Evolutionary conservation across 75 land plant species (phyloP).

Genomic region (Adiantum capillusveneris): DNA sequence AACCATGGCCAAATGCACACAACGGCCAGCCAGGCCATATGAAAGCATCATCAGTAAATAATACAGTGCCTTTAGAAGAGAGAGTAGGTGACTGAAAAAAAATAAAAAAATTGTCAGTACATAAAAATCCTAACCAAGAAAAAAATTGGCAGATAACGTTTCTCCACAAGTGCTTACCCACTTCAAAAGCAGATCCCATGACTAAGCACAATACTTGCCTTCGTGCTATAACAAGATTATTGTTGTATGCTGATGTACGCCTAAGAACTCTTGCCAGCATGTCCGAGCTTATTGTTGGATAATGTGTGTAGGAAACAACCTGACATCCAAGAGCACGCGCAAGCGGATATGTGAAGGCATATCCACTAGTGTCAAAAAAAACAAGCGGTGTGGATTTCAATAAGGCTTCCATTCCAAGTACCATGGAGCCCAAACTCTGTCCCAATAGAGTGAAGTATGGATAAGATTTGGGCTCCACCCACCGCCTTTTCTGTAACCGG

Average conservation of each 20-base stretch:
- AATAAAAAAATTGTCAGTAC: neutral
- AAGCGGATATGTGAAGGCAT: constrained; percentile 95
- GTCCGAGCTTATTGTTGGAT: constrained; percentile 94
- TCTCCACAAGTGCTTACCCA: too few species aligned
- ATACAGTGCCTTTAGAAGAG: constrained; percentile 64
- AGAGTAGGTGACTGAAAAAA: constrained; percentile 59
- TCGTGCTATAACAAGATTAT: constrained; percentile 53
- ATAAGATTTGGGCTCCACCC: constrained; percentile 86
- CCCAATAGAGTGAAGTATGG: constrained; percentile 91
- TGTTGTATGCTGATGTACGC: constrained; percentile 72
- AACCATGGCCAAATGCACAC: constrained; percentile 79
- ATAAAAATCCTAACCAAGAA: too few species aligned
- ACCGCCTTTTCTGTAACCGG: constrained; percentile 64
- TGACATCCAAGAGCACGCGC: constrained; percentile 90
- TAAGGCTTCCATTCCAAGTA: constrained; percentile 90
- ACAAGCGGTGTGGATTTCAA: constrained; percentile 62
- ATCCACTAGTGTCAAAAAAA: constrained; percentile 89
- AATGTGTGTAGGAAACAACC: constrained; percentile 93
- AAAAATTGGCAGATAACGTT: too few species aligned
- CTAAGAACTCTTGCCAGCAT: constrained; percentile 80
- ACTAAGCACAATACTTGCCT: constrained; percentile 44
- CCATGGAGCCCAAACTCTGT: constrained; percentile 90
- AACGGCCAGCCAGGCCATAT: constrained; percentile 90
- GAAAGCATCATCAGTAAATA: constrained; percentile 62
- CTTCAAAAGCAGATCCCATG: too few species aligned